These are phyloP conservation scores for Ilyonectria mors-panacis DNA, from an alignment of 2,329 filamentous ascomycete genomes.

Conservation along the genomic window DNA sequence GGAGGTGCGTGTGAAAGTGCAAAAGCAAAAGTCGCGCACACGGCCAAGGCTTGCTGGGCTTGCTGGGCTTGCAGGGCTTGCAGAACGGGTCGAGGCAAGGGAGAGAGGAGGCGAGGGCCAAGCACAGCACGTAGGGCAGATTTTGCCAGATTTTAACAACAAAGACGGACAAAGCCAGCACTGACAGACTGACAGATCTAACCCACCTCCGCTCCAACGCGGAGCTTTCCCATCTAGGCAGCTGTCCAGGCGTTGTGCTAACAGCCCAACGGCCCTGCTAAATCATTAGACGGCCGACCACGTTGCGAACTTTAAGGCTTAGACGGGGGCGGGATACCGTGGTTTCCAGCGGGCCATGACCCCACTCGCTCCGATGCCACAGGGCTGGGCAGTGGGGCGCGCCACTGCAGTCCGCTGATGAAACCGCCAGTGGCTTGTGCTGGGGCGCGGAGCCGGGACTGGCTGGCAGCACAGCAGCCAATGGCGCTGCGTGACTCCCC, in stretches of 20 bases:
- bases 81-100: constrained; percentile 23
- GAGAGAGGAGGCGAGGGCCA: constrained; percentile 10
- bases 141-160: constrained; percentile 7
- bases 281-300: constrained; percentile 18
- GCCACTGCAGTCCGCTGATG: constrained; percentile 22
- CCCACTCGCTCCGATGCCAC: constrained; percentile 15
- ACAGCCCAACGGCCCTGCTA: constrained; percentile 7
- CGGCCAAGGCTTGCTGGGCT: constrained; percentile 29
- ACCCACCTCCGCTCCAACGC: constrained; percentile 3
- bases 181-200: neutral
- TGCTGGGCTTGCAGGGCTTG: constrained; percentile 7
- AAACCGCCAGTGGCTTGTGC: constrained; percentile 14
- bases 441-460: constrained; percentile 15
- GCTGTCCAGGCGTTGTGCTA: constrained; percentile 1
- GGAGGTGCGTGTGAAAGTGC: constrained; percentile 3
- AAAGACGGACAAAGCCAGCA: constrained; percentile 27
- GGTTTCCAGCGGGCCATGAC: neutral
- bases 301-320: constrained; percentile 32
- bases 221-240: constrained; percentile 12
- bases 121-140: no score
- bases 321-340: constrained; percentile 16
- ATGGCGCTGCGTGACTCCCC: constrained; percentile 10
- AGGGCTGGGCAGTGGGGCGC: constrained; percentile 23
- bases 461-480: constrained; percentile 1
- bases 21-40: constrained; percentile 45